Conservation (phyloP, 1,284 basidiomycete genomes). For the Cystobasidiaceae sp. region DNA sequence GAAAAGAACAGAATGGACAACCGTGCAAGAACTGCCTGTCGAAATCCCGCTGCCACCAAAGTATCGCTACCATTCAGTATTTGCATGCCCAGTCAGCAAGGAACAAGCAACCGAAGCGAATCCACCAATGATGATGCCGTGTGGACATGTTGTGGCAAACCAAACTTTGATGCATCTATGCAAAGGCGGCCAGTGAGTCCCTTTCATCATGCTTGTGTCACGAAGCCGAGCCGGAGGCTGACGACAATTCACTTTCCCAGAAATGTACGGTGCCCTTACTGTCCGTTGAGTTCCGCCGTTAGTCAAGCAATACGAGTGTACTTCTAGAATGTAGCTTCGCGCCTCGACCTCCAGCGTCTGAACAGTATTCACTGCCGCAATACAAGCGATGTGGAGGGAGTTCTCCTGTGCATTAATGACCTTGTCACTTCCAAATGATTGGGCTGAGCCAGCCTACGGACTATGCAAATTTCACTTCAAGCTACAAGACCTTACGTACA, state of each 20-base stretch:
- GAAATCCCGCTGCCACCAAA: slow-evolving; percentile 82
- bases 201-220: slow-evolving; percentile 1
- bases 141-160: slow-evolving; percentile 88
- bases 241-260: slow-evolving; percentile 52
- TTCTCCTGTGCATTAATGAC: too few relatives aligned
- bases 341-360: too few relatives aligned
- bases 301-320: slow-evolving; percentile 61
- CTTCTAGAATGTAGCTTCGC: slow-evolving; percentile 52
- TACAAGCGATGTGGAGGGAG: too few relatives aligned
- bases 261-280: slow-evolving; percentile 82
- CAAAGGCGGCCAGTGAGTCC: slow-evolving; percentile 74
- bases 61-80: slow-evolving; percentile 91
- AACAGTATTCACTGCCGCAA: too few relatives aligned
- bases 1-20: slow-evolving; percentile 49
- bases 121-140: slow-evolving; percentile 95
- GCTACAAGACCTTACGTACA: too few relatives aligned
- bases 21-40: slow-evolving; percentile 49
- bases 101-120: slow-evolving; percentile 83
- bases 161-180: slow-evolving; percentile 80
- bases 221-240: too few relatives aligned
- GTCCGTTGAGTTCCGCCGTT: slow-evolving; percentile 66
- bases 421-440: too few relatives aligned
- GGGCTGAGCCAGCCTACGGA: too few relatives aligned
- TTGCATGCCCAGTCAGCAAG: slow-evolving; percentile 95
- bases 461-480: too few relatives aligned